These are phyloP conservation scores for Acanthamoeba polyphaga DNA, from an alignment of 208 protist species.

Conservation along the genomic window DNA sequence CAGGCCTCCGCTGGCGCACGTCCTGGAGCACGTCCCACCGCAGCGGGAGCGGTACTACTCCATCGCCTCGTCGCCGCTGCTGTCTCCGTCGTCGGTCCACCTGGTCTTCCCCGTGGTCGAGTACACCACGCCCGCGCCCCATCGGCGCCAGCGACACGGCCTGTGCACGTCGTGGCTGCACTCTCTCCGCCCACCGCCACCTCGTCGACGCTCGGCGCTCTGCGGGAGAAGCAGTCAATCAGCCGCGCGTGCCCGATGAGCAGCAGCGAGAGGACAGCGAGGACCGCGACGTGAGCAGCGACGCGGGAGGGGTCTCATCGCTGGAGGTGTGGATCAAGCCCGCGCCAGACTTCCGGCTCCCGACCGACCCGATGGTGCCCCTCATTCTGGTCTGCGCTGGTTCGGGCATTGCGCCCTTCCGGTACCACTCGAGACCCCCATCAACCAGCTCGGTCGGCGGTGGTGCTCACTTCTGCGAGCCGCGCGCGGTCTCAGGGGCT, in stretches of 20 bases:
- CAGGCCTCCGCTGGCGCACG: slow-evolving; percentile 9
- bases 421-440: neutral
- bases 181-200: neutral
- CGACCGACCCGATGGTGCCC: neutral
- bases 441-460: neutral
- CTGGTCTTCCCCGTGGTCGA: slow-evolving; percentile 58
- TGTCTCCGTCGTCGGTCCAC: neutral
- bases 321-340: slow-evolving; percentile 39
- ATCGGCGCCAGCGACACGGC: neutral
- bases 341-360: neutral
- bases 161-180: slow-evolving; percentile 66
- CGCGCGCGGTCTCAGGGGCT: neutral
- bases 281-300: neutral
- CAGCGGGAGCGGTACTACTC: slow-evolving; percentile 71
- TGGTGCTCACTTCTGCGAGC: neutral
- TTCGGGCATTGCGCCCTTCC: slow-evolving; percentile 53
- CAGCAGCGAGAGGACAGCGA: neutral
- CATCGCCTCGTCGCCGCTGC: slow-evolving; percentile 62
- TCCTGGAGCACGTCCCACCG: slow-evolving; percentile 57
- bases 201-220: too few relatives aligned
- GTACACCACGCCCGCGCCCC: slow-evolving; percentile 24
- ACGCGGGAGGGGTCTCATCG: neutral
- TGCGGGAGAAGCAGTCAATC: too few relatives aligned
- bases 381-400: slow-evolving; percentile 46
- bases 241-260: too few relatives aligned